phyloP scores from a whole-genome alignment of 805 yeast species.

The Ogataea haglerorum region DNA sequence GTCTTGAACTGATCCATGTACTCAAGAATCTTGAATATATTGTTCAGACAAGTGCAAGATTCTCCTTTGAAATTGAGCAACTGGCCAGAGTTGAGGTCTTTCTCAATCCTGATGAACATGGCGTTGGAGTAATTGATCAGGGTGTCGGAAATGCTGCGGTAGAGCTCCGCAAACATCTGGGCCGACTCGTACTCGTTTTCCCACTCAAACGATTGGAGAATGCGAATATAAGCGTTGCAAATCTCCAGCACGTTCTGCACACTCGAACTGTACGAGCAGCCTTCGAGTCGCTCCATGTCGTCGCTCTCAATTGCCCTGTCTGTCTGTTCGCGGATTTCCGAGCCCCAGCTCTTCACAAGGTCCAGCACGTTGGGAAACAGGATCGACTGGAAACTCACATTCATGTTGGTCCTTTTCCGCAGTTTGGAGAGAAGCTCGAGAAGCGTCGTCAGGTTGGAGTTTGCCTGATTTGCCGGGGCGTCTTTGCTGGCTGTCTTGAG shows the following conservation, averaged over 20 bases:
- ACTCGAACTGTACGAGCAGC: constrained; percentile 29
- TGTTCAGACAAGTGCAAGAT: constrained; percentile 31
- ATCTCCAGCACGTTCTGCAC: constrained; percentile 28
- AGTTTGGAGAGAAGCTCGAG: constrained; percentile 13
- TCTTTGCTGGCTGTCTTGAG: constrained; percentile 6
- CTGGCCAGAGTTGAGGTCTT: constrained; percentile 17
- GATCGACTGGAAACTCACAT: constrained; percentile 25
- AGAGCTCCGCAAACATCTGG: constrained; percentile 53
- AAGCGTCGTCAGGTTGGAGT: constrained; percentile 12
- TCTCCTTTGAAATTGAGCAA: constrained; percentile 19
- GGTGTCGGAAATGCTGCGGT: constrained; percentile 62
- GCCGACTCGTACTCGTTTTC: constrained; percentile 59
- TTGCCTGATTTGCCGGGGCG: constrained; percentile 2
- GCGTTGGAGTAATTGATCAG: constrained; percentile 47
- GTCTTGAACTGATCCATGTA: constrained; percentile 17
- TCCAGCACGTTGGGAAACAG: constrained; percentile 23
- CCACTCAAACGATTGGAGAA: constrained; percentile 68
- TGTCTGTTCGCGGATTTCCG: constrained; percentile 30
- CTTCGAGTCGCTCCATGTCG: constrained; percentile 40
- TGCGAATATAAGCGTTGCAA: constrained; percentile 36
- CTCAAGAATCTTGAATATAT: constrained; percentile 23
- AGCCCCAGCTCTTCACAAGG: constrained; percentile 26
- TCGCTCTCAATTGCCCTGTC: constrained; percentile 58
- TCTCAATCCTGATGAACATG: constrained; percentile 21
- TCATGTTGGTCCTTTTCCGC: constrained; percentile 18